Evolutionary conservation across 2,329 filamentous ascomycete species (phyloP).

Genomic region (Claviceps citrina): DNA sequence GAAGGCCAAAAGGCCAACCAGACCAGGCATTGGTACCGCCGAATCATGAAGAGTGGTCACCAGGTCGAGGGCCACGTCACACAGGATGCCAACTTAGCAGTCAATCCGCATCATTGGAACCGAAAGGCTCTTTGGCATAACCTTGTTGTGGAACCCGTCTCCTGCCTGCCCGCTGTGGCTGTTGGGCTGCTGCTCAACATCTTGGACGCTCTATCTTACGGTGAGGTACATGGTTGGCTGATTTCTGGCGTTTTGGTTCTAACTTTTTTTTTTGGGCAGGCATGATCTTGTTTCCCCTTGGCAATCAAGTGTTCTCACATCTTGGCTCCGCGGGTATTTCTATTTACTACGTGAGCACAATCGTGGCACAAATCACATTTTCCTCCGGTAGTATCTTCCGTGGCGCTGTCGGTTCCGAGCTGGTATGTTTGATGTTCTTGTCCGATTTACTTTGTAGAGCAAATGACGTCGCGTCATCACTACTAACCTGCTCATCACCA

Average conservation of each 20-base stretch:
- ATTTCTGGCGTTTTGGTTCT: constrained; percentile 6
- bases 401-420: constrained; percentile 83
- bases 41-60: constrained; percentile 17
- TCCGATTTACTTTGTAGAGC: not conserved
- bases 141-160: constrained; percentile 49
- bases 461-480: no score
- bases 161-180: constrained; percentile 70
- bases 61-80: constrained; percentile 18
- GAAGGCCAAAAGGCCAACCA: constrained; percentile 32
- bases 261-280: constrained; percentile 28
- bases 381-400: constrained; percentile 77
- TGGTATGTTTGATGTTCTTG: constrained; percentile 37
- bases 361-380: constrained; percentile 81
- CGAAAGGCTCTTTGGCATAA: constrained; percentile 46
- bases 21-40: constrained; percentile 20
- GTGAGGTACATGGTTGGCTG: constrained; percentile 25
- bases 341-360: constrained; percentile 97
- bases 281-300: constrained; percentile 89
- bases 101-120: constrained; percentile 60
- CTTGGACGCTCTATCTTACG: constrained; percentile 87
- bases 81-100: constrained; percentile 20
- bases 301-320: constrained; percentile 68
- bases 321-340: constrained; percentile 90
- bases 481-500: constrained; percentile 1
- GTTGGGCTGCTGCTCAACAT: constrained; percentile 84